Evolutionary conservation across 371 early-diverging fungal species (phyloP).

Genomic region (Choanephora cucurbitarum): DNA sequence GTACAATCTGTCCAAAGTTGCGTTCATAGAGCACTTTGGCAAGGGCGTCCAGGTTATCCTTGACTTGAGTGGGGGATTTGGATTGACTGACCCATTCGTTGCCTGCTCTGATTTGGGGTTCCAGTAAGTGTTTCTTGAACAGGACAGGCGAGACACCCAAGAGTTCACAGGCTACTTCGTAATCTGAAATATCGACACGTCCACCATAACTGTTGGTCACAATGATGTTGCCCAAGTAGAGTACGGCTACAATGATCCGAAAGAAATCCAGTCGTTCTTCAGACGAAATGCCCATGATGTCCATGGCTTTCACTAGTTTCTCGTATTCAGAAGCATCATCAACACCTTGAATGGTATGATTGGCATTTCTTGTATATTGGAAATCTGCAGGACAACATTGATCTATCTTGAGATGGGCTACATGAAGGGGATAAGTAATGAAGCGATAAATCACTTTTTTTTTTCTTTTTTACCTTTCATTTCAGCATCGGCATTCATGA

Average conservation of each 20-base stretch:
- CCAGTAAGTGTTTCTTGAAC: constrained; percentile 87
- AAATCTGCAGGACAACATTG: constrained; percentile 72
- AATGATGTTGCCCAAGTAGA: constrained; percentile 95
- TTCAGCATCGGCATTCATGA: constrained; percentile 82
- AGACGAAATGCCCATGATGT: constrained; percentile 78
- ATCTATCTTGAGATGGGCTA: constrained; percentile 8
- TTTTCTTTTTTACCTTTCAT: constrained; percentile 66
- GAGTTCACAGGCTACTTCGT: constrained; percentile 87
- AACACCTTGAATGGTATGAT: constrained; percentile 89
- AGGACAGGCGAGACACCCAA: constrained; percentile 88
- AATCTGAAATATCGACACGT: constrained; percentile 85
- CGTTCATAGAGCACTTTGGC: constrained; percentile 97
- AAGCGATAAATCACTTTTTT: too few relatives aligned
- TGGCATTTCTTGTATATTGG: constrained; percentile 76
- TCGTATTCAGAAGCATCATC: constrained; percentile 92
- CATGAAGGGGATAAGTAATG: too few relatives aligned
- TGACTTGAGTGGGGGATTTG: constrained; percentile 86
- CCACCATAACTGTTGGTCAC: constrained; percentile 71
- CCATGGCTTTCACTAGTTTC: constrained; percentile 58
- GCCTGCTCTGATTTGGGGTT: constrained; percentile 95
- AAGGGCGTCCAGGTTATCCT: constrained; percentile 92
- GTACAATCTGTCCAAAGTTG: constrained; percentile 93
- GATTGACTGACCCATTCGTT: constrained; percentile 95
- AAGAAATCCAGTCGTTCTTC: constrained; percentile 85
- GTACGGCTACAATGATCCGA: constrained; percentile 88